A percentile compares a stretch with the other conserved stretches of the same genome.
Conservation (phyloP, 352 stramenopile species). For the Phytophthora podocarpi region DNA sequence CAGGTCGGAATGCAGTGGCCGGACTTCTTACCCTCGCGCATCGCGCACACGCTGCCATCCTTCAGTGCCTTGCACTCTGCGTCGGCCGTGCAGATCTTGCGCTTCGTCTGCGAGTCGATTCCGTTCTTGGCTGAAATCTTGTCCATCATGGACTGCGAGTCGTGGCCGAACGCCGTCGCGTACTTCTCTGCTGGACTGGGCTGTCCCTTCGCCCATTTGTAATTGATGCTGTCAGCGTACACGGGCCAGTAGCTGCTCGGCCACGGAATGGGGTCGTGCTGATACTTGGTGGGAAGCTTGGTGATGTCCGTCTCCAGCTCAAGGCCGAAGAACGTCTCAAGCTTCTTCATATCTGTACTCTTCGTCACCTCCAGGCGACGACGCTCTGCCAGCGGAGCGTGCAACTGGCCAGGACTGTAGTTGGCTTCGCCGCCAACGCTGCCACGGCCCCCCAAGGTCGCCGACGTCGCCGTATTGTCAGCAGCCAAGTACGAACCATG, state of each 20-base stretch:
- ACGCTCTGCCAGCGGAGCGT: constrained; percentile 1
- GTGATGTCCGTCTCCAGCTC: constrained; percentile 58
- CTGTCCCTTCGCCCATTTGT: constrained; percentile 42
- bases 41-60: constrained; percentile 51
- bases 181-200: constrained; percentile 60
- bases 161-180: constrained; percentile 51
- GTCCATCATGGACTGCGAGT: constrained; percentile 45
- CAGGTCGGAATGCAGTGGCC: constrained; percentile 62
- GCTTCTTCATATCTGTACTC: constrained; percentile 49
- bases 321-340: constrained; percentile 53
- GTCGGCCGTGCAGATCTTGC: constrained; percentile 31
- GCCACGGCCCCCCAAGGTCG: constrained; percentile 11
- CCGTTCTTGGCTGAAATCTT: constrained; percentile 52
- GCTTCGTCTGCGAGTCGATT: constrained; percentile 46
- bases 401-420: constrained; percentile 17
- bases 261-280: constrained; percentile 58
- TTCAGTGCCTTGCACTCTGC: constrained; percentile 41
- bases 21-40: constrained; percentile 26
- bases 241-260: constrained; percentile 74
- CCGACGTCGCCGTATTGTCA: constrained; percentile 20
- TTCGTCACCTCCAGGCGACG: constrained; percentile 47
- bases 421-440: constrained; percentile 1
- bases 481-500: constrained; percentile 21
- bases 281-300: constrained; percentile 49
- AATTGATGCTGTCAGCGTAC: constrained; percentile 71